A percentile compares a stretch with the other conserved stretches of the same genome.
Conservation (phyloP, 2,329 filamentous ascomycete species). For the Acrodontium crateriforme region DNA sequence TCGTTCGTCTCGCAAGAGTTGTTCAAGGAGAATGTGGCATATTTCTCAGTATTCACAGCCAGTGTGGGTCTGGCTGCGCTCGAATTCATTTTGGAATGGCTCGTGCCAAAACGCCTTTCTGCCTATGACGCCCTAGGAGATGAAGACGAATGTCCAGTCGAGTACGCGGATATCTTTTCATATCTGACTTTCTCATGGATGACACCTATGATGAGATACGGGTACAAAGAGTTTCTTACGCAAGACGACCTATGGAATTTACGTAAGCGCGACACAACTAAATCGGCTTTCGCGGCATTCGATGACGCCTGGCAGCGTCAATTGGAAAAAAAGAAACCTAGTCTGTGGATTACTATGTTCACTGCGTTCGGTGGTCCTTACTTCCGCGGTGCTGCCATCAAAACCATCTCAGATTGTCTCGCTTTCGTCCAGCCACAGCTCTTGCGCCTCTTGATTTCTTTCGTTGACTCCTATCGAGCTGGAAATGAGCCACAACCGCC, state of each 20-base stretch:
- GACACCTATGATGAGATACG: constrained; percentile 93
- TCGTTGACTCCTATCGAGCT: constrained; percentile 62
- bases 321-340: constrained; percentile 57
- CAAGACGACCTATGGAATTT: constrained; percentile 95
- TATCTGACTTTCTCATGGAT: constrained; percentile 94
- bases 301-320: constrained; percentile 65
- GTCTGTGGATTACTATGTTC: constrained; percentile 75
- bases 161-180: constrained; percentile 90
- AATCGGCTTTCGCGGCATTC: constrained; percentile 55
- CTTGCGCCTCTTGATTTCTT: constrained; percentile 67
- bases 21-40: constrained; percentile 51
- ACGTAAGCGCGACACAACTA: constrained; percentile 65
- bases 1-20: constrained; percentile 69
- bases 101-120: constrained; percentile 66
- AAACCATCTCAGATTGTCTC: constrained; percentile 71
- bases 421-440: constrained; percentile 88
- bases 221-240: constrained; percentile 81
- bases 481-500: constrained; percentile 55
- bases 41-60: constrained; percentile 63
- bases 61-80: constrained; percentile 54
- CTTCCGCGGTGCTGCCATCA: constrained; percentile 67
- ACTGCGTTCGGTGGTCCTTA: constrained; percentile 78
- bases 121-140: constrained; percentile 55
- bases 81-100: constrained; percentile 71
- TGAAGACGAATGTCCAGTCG: constrained; percentile 60